phyloP scores from a whole-genome alignment of 306 rosid species.

The Malus domestica region DNA sequence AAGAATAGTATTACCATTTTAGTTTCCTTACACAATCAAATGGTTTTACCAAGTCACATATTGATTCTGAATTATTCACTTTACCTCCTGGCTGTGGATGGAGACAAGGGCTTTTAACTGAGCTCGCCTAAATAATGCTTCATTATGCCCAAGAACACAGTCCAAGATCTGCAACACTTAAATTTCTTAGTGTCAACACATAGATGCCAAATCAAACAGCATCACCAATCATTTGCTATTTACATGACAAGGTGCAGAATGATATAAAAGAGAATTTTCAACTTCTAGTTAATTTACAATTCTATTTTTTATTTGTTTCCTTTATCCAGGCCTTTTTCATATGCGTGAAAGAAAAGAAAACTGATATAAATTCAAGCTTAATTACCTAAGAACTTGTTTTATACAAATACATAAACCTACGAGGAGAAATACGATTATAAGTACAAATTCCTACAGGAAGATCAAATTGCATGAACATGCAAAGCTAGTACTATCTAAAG shows the following conservation, averaged over 20 bases:
- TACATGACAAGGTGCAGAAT: neutral
- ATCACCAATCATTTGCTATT: neutral
- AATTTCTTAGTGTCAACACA: constrained; percentile 11
- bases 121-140: constrained; percentile 86
- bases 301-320: neutral
- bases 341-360: neutral
- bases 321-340: neutral
- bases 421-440: neutral
- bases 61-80: constrained; percentile 8
- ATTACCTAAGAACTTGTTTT: neutral
- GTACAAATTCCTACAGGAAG: neutral
- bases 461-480: neutral
- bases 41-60: constrained; percentile 7
- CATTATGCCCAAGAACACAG: constrained; percentile 73
- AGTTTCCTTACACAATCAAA: neutral
- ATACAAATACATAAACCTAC: neutral
- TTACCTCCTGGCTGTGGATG: constrained; percentile 88
- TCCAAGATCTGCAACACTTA: constrained; percentile 66
- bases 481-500: neutral
- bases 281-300: neutral
- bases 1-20: constrained; percentile 4
- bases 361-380: neutral
- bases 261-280: neutral
- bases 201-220: neutral
- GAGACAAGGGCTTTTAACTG: constrained; percentile 89